A percentile compares a stretch with the other conserved stretches of the same genome.
Conservation (phyloP, 371 early-diverging fungal genomes). For the Polyrhizophydium stewartii region DNA sequence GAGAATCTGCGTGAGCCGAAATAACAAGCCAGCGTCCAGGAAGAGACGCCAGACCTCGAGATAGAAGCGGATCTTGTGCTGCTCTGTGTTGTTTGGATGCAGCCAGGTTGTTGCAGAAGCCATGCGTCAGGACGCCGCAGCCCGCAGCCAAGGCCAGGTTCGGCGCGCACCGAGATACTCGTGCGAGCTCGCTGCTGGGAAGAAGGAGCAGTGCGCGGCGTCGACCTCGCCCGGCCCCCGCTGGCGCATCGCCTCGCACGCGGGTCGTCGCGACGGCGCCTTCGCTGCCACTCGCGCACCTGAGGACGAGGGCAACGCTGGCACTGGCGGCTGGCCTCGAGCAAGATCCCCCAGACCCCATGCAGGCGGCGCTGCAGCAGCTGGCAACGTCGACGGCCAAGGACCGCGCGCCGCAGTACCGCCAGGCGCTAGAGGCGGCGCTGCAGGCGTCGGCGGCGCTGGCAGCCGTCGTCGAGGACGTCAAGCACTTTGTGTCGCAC, state of each 20-base stretch:
- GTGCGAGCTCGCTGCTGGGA: neutral
- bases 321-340: no score
- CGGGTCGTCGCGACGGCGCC: no score
- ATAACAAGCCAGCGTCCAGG: neutral
- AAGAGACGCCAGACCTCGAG: neutral
- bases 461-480: neutral
- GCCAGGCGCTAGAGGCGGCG: constrained; percentile 4
- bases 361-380: neutral
- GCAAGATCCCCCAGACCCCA: neutral
- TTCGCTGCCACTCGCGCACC: no score
- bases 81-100: constrained; percentile 1
- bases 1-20: neutral
- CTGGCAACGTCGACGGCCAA: constrained; percentile 1
- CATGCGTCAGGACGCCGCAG: no score
- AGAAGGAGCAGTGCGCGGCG: neutral
- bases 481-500: constrained; percentile 48
- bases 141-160: no score
- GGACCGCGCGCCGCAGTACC: constrained; percentile 12
- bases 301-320: no score
- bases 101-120: neutral
- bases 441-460: neutral
- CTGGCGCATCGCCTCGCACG: no score
- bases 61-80: constrained; percentile 2
- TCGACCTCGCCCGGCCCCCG: no score
- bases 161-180: neutral